A percentile compares a stretch with the other conserved stretches of the same genome.
Conservation (phyloP, 106 monocot genomes). For the Dendrobium chrysotoxum region DNA sequence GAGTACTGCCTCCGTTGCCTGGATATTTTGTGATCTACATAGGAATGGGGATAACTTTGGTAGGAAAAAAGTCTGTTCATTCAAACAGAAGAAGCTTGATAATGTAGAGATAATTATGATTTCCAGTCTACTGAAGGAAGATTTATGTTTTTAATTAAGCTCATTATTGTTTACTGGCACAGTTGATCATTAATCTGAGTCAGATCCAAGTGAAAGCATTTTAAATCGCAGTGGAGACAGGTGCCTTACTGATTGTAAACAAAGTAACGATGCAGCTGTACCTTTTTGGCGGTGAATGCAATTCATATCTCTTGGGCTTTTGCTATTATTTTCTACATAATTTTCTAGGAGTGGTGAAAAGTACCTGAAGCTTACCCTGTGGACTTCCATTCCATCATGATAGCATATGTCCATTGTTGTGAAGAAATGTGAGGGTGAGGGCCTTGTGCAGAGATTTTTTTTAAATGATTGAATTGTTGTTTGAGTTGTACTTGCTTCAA, state of each 20-base stretch:
- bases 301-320: neutral
- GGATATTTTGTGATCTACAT: constrained; percentile 47
- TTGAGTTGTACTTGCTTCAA: neutral
- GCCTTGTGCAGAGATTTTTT: neutral
- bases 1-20: constrained; percentile 54
- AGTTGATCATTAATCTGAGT: neutral
- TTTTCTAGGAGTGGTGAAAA: neutral
- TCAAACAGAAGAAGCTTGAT: neutral
- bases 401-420: neutral
- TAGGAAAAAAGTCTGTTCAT: neutral
- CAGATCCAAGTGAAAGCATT: neutral
- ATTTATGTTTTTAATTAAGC: neutral
- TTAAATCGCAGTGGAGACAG: neutral
- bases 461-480: neutral
- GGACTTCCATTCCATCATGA: neutral
- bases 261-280: neutral
- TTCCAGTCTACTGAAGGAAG: neutral
- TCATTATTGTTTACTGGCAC: neutral
- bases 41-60: neutral
- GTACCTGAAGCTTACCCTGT: neutral
- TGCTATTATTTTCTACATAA: neutral
- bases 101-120: neutral
- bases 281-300: neutral
- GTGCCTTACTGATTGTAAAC: neutral
- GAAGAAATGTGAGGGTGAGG: neutral